These are phyloP conservation scores for Puya raimondii DNA, from an alignment of 176 grass and related monocot genomes.

Conservation along the genomic window DNA sequence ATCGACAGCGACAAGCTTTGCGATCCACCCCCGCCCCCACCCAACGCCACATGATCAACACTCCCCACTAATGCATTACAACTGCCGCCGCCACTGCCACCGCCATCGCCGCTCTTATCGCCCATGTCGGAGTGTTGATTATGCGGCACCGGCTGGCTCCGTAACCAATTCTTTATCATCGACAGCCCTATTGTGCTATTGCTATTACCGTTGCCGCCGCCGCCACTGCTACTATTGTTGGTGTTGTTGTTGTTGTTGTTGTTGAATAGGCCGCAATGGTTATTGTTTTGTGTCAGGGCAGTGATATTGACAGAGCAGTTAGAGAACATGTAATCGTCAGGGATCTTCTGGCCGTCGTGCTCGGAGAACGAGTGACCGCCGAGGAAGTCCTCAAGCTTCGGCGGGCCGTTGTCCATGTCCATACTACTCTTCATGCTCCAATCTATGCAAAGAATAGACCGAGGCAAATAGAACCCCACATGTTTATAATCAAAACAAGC, in stretches of 20 bases:
- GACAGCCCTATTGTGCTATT: constrained; percentile 45
- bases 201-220: not conserved
- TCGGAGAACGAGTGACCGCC: constrained; percentile 12
- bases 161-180: constrained; percentile 78
- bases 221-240: constrained; percentile 6
- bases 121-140: not conserved
- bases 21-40: constrained; percentile 2
- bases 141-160: constrained; percentile 36
- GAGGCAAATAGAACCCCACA: not conserved
- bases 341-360: not conserved
- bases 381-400: constrained; percentile 67
- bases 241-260: not conserved
- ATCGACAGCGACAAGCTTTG: constrained; percentile 47
- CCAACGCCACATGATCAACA: not conserved
- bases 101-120: not conserved
- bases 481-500: not conserved
- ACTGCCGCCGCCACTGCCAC: not conserved
- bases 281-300: not conserved
- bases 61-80: constrained; percentile 7
- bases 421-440: constrained; percentile 25
- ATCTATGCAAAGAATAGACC: constrained; percentile 18
- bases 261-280: not conserved
- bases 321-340: constrained; percentile 6
- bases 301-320: too few species aligned
- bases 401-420: constrained; percentile 20